Conservation (phyloP, 371 early-diverging fungal genomes). For the Astathelohania contejeani region DNA sequence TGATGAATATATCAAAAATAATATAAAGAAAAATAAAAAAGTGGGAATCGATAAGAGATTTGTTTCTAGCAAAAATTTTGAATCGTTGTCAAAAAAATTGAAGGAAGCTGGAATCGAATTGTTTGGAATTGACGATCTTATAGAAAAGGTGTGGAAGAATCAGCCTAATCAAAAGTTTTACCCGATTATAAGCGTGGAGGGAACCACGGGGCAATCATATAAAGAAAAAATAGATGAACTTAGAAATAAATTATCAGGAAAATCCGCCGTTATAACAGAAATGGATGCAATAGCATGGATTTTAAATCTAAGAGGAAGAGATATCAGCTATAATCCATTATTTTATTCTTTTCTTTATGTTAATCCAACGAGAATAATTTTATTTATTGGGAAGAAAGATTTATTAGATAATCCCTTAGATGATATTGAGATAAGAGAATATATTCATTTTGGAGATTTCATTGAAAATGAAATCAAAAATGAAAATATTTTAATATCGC, state of each 20-base stretch:
- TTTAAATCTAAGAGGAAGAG: constrained; percentile 85
- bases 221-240: constrained; percentile 28
- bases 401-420: too few relatives aligned
- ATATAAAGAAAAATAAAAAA: constrained; percentile 10
- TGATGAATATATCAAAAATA: constrained; percentile 16
- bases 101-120: constrained; percentile 21
- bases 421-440: background rate
- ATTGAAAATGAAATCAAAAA: background rate
- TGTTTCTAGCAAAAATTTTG: constrained; percentile 54
- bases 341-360: constrained; percentile 71
- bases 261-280: constrained; percentile 37
- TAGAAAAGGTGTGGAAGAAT: constrained; percentile 11
- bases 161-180: constrained; percentile 12
- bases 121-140: constrained; percentile 17
- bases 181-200: too few relatives aligned
- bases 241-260: constrained; percentile 3
- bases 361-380: constrained; percentile 19
- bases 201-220: background rate
- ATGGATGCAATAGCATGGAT: constrained; percentile 57
- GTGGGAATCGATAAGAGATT: constrained; percentile 34
- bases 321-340: constrained; percentile 84
- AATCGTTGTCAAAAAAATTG: constrained; percentile 46
- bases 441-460: background rate
- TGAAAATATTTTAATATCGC: constrained; percentile 4
- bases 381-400: constrained; percentile 43